Conservation (phyloP, 73 alveolate genomes). For the Paramecium bursaria region DNA sequence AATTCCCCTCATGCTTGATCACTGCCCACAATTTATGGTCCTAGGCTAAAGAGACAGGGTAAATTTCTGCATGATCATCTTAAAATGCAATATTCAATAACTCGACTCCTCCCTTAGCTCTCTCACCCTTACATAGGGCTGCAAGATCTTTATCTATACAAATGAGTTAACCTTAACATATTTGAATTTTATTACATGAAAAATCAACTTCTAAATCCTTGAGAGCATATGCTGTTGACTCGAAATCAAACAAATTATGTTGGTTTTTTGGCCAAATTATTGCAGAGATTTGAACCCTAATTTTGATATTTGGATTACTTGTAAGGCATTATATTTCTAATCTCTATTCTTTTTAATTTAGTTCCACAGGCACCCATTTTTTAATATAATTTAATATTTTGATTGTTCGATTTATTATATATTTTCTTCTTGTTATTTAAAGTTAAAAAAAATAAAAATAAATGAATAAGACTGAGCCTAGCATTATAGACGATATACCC, state of each 20-base stretch:
- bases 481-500: too few species aligned
- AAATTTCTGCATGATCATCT: constrained; percentile 2
- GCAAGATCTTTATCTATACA: constrained; percentile 45
- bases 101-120: constrained; percentile 39
- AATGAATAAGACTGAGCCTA: too few species aligned
- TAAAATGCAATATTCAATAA: background rate
- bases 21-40: constrained; percentile 56
- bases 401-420: too few species aligned
- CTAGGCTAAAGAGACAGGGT: background rate
- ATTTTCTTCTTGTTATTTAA: too few species aligned
- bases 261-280: constrained; percentile 58
- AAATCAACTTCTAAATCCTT: constrained; percentile 52
- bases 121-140: constrained; percentile 31
- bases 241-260: constrained; percentile 53
- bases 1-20: background rate
- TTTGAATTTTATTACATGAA: background rate
- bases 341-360: constrained; percentile 8
- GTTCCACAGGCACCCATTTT: constrained; percentile 59
- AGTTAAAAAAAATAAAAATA: too few species aligned
- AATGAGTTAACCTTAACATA: constrained; percentile 31
- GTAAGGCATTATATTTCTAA: constrained; percentile 45
- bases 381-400: constrained; percentile 23
- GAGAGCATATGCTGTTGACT: constrained; percentile 37
- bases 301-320: background rate
- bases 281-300: constrained; percentile 53